Percentiles rank a stretch among this genome's conserved stretches.
Evolutionary conservation across 2,329 filamentous ascomycete genomes (phyloP).

Genomic region (Apiospora hydei): DNA sequence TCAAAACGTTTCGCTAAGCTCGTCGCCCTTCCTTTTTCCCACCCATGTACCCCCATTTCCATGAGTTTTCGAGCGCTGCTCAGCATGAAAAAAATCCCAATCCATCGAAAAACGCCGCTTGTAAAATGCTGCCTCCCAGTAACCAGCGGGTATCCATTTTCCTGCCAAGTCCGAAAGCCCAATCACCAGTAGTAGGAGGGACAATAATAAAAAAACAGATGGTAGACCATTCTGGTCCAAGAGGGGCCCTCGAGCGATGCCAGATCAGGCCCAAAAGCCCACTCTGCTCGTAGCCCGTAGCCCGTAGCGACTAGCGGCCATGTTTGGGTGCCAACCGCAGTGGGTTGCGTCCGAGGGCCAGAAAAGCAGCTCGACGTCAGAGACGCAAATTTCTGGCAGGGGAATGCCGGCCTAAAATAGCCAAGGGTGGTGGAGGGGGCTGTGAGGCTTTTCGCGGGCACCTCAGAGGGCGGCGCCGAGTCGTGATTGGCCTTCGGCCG

Average conservation of each 20-base stretch:
- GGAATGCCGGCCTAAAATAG: conserved; percentile 20
- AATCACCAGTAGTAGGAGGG: conserved; percentile 5
- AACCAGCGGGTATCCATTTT: conserved; percentile 11
- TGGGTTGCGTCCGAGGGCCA: not conserved
- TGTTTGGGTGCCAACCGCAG: conserved; percentile 4
- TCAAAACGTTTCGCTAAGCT: conserved; percentile 9
- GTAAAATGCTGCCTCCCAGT: conserved; percentile 14
- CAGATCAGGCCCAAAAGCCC: conserved; percentile 13
- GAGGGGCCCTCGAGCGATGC: not conserved
- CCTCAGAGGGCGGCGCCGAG: not conserved
- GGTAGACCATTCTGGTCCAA: conserved; percentile 5
- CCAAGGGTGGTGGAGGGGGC: conserved; percentile 13
- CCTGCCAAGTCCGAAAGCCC: conserved; percentile 16
- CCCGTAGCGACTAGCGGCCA: not conserved
- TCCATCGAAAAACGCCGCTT: conserved; percentile 8
- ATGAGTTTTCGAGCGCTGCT: conserved; percentile 16
- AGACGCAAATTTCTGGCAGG: conserved; percentile 17
- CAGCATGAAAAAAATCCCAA: not conserved
- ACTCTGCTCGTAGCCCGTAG: not conserved
- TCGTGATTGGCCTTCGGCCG: not conserved
- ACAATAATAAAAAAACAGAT: not conserved
- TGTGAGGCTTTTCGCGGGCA: conserved; percentile 10
- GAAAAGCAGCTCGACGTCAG: conserved; percentile 16
- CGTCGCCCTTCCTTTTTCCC: not conserved
- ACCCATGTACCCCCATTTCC: not conserved